Base-by-base conservation (phyloP, 1,139 yeast genomes). In the Wickerhamomyces sp. region DNA sequence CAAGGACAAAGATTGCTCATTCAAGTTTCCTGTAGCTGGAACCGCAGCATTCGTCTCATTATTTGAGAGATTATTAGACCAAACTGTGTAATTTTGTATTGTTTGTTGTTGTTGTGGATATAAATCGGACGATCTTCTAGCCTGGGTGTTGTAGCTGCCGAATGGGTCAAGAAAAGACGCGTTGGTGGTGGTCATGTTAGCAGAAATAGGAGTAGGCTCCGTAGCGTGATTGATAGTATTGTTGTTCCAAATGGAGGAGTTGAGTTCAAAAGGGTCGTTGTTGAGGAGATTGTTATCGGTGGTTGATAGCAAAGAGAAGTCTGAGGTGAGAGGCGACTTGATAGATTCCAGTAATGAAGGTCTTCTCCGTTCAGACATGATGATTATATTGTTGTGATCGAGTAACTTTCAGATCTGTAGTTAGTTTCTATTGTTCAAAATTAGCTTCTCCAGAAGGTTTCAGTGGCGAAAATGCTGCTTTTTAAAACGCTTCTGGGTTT, bases 121-220 rank as follows among this genome's bases (percentile, higher is more conserved):
- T 5, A 32, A 11, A 32, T 38, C 40, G 4, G 40, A 38, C 6
- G 40, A 35, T 23, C 40, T 31, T 38, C 40, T 38, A 23, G 35
- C 18, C 6, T 15, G 34, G 8, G 14, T 26, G 27, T 14, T 18
- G 27, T 9, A 34, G 9, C 36, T 26, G 9, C 36, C 27, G 27
- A 18, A 29, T 29, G 31, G 32, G 15, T 27, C 37, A 33, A 33
- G 39, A 42, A 36, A 34, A 35, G 39, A 31, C 10, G 27, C 31
- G 13, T 34, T 27, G 6, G 41, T 18, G 23, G 38, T 54, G 55
- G 11, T 58, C 54, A 44, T 59, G 62, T 18, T 18, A 5, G 23
- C 23, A 18, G 23, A 3, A 18, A 18, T 5, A 18, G 23, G 23
- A 18, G 23, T 3, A 18, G 23, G 23, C 23, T 18, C 23, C 23